Percentiles rank a stretch among this genome's conserved stretches.
phyloP scores from a whole-genome alignment of 192 early-diverging fungal species.

The Rhizophagus clarus region DNA sequence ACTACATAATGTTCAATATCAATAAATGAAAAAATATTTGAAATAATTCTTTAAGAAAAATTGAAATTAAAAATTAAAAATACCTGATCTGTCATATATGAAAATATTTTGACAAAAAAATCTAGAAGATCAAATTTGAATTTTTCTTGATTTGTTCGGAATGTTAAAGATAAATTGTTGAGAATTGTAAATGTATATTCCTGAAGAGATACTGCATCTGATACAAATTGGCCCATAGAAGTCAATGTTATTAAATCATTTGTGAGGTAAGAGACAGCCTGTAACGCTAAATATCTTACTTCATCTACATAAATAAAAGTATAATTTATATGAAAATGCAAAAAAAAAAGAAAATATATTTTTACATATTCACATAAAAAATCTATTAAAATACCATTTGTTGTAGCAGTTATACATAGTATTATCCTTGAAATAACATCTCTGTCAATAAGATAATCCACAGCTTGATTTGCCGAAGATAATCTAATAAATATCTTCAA shows the following conservation, averaged over 20 bases:
- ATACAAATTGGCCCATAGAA: not conserved
- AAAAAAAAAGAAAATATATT: too few relatives aligned
- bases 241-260: conserved; percentile 6
- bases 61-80: not conserved
- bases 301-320: conserved; percentile 26
- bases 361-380: not conserved
- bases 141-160: conserved; percentile 37
- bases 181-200: conserved; percentile 26
- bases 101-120: conserved; percentile 35
- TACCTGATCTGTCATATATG: conserved; percentile 31
- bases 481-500: conserved; percentile 41
- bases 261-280: conserved; percentile 29
- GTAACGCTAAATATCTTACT: conserved; percentile 32
- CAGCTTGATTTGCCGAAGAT: conserved; percentile 30
- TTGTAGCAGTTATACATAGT: conserved; percentile 31
- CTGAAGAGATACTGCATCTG: not conserved
- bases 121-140: conserved; percentile 42
- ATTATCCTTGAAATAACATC: conserved; percentile 36
- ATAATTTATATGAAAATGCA: not conserved
- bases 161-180: conserved; percentile 23
- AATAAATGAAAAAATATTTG: conserved; percentile 4
- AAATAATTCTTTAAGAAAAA: not conserved
- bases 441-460: conserved; percentile 37
- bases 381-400: conserved; percentile 29
- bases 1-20: not conserved